Base-by-base conservation (phyloP, 768 basidiomycete species). In the Pleurotus cornucopiae region DNA sequence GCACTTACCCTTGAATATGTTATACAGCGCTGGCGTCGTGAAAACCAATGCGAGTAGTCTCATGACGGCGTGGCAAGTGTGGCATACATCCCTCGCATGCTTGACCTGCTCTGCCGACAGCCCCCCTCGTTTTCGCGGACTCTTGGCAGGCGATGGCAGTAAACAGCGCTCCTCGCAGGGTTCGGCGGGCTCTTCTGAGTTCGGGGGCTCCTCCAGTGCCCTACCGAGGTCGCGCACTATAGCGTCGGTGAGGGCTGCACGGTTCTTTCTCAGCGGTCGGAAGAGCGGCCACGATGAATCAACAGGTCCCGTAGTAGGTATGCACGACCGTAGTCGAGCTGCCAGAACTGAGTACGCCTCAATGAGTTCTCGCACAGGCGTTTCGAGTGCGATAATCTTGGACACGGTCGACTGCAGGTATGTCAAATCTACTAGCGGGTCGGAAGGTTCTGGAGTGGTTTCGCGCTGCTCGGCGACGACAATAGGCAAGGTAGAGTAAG, bases 31-130 rank as follows among this genome's bases (percentile, higher is more conserved):
- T 26, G 87, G 83, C 39, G 82, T 61, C 0, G 84, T 79, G 58
- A 90, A 82, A 6, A 86, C 63, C 12, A 83, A 70, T 5, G 77
- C 73, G 16, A 93, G 80, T 9, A 90, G 67, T 58, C 82, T 85
- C 57, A 92, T 76, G 13, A 83, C 89, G 1, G 84, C 79, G 63
- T 91, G 89, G 38, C 78, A 81, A 3, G 83, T 83, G 2, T 85
- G 87, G 66, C 84, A 89, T 16, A 93, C 72, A 67, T 94, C 91
- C 20, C 91, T 78, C 5, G 89, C 89, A 62, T 84, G 82, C 63
- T 88, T 91, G 52, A 85, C 85, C 67, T 90, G 86, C 57, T 87
- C 85, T 44, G 83, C 91, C 0, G 80, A 81, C 82, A 91, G 82
- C 4, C 91, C 89, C 55, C 74, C 78, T 64, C 80, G 82, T 69